Evolutionary conservation across 2,329 filamentous ascomycete genomes (phyloP).

Genomic region (Alternaria sp.): DNA sequence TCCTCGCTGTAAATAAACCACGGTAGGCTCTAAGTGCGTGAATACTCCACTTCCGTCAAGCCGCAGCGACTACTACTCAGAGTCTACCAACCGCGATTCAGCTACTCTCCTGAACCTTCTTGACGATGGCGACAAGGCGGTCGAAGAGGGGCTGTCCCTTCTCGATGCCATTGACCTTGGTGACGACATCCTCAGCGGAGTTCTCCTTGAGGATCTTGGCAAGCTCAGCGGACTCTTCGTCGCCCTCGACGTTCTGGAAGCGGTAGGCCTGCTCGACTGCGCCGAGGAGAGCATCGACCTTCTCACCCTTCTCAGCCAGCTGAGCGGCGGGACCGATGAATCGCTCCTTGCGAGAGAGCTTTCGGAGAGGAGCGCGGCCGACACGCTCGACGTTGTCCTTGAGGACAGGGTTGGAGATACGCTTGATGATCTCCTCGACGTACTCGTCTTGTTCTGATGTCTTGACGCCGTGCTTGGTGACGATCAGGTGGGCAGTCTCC

Average conservation of each 20-base stretch:
- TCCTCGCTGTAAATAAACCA: conserved; percentile 3
- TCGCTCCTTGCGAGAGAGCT: conserved; percentile 92
- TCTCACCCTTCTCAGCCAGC: conserved; percentile 80
- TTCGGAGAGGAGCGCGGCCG: conserved; percentile 90
- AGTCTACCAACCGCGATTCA: conserved; percentile 26
- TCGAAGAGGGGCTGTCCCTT: conserved; percentile 77
- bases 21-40: conserved; percentile 5
- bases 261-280: conserved; percentile 90
- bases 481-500: conserved; percentile 87
- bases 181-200: conserved; percentile 74
- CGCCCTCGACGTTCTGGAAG: conserved; percentile 92
- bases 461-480: conserved; percentile 82
- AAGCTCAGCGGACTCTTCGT: conserved; percentile 86
- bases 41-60: not conserved
- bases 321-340: conserved; percentile 92
- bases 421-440: conserved; percentile 87
- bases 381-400: conserved; percentile 95
- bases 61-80: conserved; percentile 4
- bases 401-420: conserved; percentile 91
- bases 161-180: conserved; percentile 82
- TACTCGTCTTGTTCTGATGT: conserved; percentile 80
- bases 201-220: conserved; percentile 82
- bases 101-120: conserved; percentile 71
- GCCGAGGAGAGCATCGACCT: conserved; percentile 75
- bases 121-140: conserved; percentile 76